Evolutionary conservation across 345 rosid genomes (phyloP).

Genomic region (Camelina laxa): DNA sequence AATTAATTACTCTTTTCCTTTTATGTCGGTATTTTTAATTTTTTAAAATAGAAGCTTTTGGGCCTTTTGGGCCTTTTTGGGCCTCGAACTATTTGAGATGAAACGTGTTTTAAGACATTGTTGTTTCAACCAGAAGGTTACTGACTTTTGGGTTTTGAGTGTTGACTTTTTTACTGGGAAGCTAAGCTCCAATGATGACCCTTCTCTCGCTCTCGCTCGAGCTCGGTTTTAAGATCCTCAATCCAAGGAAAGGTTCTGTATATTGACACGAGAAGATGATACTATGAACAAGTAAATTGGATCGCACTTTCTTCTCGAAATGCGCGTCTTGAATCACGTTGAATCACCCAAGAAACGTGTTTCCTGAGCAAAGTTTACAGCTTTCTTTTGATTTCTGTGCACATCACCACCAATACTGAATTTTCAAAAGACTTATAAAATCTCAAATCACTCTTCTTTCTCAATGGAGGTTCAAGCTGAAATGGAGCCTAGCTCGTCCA

Average conservation of each 20-base stretch:
- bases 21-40: neutral
- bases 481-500: conserved; percentile 48
- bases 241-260: conserved; percentile 27
- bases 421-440: neutral
- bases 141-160: conserved; percentile 1
- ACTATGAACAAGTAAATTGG: neutral
- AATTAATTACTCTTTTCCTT: too few species aligned
- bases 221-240: conserved; percentile 37
- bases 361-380: neutral
- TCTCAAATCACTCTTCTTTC: conserved; percentile 22
- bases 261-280: neutral
- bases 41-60: neutral
- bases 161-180: conserved; percentile 17
- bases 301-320: conserved; percentile 31
- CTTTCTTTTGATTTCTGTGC: conserved; percentile 29
- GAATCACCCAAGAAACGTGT: conserved; percentile 22
- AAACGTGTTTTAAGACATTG: conserved; percentile 2
- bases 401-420: neutral
- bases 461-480: conserved; percentile 49
- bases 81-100: neutral
- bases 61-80: conserved; percentile 11
- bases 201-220: conserved; percentile 1
- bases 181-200: neutral
- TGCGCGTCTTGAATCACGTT: conserved; percentile 40
- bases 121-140: neutral